phyloP scores from a whole-genome alignment of 2,329 filamentous ascomycete species.

The Ophiocordyceps sinensis region DNA sequence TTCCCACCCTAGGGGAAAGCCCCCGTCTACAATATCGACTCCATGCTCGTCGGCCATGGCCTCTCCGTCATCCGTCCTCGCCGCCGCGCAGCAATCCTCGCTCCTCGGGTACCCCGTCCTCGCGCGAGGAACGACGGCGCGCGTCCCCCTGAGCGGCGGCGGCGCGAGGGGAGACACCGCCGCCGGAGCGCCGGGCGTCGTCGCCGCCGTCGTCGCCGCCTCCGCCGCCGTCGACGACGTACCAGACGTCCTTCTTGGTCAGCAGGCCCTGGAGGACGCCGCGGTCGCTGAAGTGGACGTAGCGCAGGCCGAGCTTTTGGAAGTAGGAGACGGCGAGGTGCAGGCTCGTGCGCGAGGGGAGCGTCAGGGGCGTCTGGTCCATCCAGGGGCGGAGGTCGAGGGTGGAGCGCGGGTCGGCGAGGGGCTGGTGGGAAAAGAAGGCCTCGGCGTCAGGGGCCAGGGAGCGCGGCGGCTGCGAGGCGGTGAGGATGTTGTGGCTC shows the following conservation, averaged over 20 bases:
- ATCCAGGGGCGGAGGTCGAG: constrained; percentile 94
- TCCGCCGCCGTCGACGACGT: constrained; percentile 68
- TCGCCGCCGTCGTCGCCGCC: constrained; percentile 50
- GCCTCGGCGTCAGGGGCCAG: constrained; percentile 60
- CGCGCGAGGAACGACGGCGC: constrained; percentile 18
- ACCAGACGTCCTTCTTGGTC: constrained; percentile 97
- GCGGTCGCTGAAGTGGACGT: constrained; percentile 74
- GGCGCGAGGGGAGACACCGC: constrained; percentile 6
- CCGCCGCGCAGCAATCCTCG: constrained; percentile 25
- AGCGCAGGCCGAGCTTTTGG: constrained; percentile 81
- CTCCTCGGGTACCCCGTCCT: constrained; percentile 21
- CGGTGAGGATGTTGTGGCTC: constrained; percentile 54
- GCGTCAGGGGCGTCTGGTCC: constrained; percentile 93
- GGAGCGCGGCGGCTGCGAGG: constrained; percentile 38
- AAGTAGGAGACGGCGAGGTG: constrained; percentile 87
- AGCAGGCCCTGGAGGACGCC: constrained; percentile 72
- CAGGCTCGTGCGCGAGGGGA: constrained; percentile 62
- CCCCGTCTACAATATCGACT: constrained; percentile 11
- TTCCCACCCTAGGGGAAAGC: no score
- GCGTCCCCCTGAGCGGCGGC: constrained; percentile 14
- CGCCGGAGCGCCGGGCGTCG: constrained; percentile 34
- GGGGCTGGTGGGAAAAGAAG: constrained; percentile 72
- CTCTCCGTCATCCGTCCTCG: constrained; percentile 16
- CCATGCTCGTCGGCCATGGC: constrained; percentile 3
- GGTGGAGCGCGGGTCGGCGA: constrained; percentile 61